These are phyloP conservation scores for Globisporangium parvum DNA, from an alignment of 352 stramenopile species.

Conservation along the genomic window DNA sequence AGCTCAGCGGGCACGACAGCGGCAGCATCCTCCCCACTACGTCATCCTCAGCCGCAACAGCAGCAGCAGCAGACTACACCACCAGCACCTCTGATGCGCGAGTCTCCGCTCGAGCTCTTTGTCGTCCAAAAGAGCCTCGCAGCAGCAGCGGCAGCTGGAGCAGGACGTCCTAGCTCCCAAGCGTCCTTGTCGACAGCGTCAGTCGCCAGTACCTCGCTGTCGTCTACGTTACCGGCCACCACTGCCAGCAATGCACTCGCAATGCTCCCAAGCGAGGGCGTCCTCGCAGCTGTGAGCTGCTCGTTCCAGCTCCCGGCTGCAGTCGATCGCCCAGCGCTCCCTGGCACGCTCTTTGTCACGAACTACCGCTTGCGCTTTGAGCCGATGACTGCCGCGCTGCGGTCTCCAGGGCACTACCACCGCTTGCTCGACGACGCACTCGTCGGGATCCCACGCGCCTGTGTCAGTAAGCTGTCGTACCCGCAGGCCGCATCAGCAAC, in stretches of 20 bases:
- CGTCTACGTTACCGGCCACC: slow-evolving; percentile 1
- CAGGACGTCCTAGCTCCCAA: slow-evolving; percentile 1
- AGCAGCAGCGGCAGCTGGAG: background rate
- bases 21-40: background rate
- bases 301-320: slow-evolving; percentile 51
- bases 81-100: background rate
- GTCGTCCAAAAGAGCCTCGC: background rate
- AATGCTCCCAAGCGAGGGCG: slow-evolving; percentile 35
- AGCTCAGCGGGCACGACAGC: background rate
- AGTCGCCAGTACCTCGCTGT: background rate
- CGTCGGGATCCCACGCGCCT: slow-evolving; percentile 48
- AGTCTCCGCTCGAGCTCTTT: background rate
- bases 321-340: slow-evolving; percentile 36
- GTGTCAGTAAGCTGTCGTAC: slow-evolving; percentile 66
- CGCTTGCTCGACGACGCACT: slow-evolving; percentile 56
- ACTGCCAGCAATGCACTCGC: background rate
- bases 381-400: slow-evolving; percentile 38
- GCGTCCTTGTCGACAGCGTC: background rate
- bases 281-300: slow-evolving; percentile 32
- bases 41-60: background rate
- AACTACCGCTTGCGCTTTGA: slow-evolving; percentile 72
- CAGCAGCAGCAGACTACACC: background rate
- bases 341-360: slow-evolving; percentile 56
- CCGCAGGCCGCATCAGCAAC: slow-evolving; percentile 32
- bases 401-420: slow-evolving; percentile 39